A percentile compares a stretch with the other conserved stretches of the same genome.
phyloP scores from a whole-genome alignment of 345 rosid species.

The Crucihimalaya himalaica region DNA sequence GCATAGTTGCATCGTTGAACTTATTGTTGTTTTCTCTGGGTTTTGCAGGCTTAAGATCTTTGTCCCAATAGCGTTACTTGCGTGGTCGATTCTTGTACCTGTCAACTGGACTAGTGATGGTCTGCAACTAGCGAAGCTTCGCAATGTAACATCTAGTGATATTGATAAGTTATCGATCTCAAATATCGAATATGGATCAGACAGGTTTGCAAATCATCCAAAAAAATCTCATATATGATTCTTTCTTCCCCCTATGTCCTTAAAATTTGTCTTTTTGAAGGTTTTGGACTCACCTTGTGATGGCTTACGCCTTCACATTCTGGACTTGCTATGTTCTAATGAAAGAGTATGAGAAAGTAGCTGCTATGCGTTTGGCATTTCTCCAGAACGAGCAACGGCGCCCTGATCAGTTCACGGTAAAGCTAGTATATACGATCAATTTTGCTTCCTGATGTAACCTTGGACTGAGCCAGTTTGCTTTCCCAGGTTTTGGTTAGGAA shows the following conservation, averaged over 20 bases:
- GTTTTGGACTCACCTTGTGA: constrained; percentile 81
- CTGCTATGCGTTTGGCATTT: constrained; percentile 80
- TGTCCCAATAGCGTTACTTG: constrained; percentile 71
- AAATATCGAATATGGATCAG: constrained; percentile 61
- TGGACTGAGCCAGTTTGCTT: neutral
- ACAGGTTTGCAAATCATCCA: constrained; percentile 49
- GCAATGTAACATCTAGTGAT: constrained; percentile 74
- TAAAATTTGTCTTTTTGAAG: constrained; percentile 45
- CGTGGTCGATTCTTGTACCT: constrained; percentile 83
- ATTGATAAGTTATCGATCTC: constrained; percentile 93
- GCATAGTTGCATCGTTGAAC: neutral
- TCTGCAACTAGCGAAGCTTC: constrained; percentile 43
- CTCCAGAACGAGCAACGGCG: constrained; percentile 73
- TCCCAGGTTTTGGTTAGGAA: constrained; percentile 80
- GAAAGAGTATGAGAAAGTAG: constrained; percentile 80
- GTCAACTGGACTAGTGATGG: constrained; percentile 75
- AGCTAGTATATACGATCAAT: constrained; percentile 2
- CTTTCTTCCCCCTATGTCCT: neutral
- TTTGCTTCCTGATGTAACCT: neutral
- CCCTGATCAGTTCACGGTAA: constrained; percentile 92
- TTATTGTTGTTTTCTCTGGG: neutral
- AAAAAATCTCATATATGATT: neutral
- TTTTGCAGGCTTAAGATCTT: constrained; percentile 77
- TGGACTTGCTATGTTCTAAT: constrained; percentile 84
- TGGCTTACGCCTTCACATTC: constrained; percentile 83